These are phyloP conservation scores for Eutrema heterophyllum DNA, from an alignment of 345 rosid species.

Conservation along the genomic window DNA sequence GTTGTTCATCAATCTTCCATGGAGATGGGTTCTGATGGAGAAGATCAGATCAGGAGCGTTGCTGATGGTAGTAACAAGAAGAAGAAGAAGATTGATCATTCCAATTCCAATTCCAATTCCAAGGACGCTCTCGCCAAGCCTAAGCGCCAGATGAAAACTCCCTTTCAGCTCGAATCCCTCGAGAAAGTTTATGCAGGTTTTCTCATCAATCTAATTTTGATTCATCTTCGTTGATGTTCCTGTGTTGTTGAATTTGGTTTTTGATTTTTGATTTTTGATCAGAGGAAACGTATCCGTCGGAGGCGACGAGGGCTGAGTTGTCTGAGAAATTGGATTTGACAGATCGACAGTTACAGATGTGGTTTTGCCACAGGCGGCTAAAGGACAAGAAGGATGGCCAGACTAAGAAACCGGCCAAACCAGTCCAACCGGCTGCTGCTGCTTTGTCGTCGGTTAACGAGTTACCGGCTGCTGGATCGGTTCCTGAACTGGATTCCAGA, in stretches of 20 bases:
- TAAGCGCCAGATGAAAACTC: slow-evolving; percentile 99
- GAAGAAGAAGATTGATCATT: slow-evolving; percentile 21
- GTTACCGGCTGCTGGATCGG: slow-evolving; percentile 37
- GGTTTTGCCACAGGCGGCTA: slow-evolving; percentile 98
- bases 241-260: not conserved
- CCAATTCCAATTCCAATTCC: slow-evolving; percentile 12
- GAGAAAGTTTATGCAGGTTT: slow-evolving; percentile 73
- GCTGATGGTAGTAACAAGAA: not conserved
- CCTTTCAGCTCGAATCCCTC: slow-evolving; percentile 79
- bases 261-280: not conserved
- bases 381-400: slow-evolving; percentile 81
- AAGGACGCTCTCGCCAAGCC: slow-evolving; percentile 51
- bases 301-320: slow-evolving; percentile 60
- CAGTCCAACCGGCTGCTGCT: slow-evolving; percentile 21
- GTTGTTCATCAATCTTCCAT: slow-evolving; percentile 29
- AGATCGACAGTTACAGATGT: slow-evolving; percentile 99
- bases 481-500: slow-evolving; percentile 57
- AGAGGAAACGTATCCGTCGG: slow-evolving; percentile 91
- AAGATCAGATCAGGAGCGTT: slow-evolving; percentile 31
- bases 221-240: not conserved
- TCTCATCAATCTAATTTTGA: not conserved
- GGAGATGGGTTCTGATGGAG: slow-evolving; percentile 66
- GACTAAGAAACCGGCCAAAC: slow-evolving; percentile 45
- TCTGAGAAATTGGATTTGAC: slow-evolving; percentile 81
- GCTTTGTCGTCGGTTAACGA: slow-evolving; percentile 48